Evolutionary conservation across 2,329 filamentous ascomycete genomes (phyloP), one percentile per base, ranked within the genome.

Genomic region (Colletotrichum liaoningense): DNA sequence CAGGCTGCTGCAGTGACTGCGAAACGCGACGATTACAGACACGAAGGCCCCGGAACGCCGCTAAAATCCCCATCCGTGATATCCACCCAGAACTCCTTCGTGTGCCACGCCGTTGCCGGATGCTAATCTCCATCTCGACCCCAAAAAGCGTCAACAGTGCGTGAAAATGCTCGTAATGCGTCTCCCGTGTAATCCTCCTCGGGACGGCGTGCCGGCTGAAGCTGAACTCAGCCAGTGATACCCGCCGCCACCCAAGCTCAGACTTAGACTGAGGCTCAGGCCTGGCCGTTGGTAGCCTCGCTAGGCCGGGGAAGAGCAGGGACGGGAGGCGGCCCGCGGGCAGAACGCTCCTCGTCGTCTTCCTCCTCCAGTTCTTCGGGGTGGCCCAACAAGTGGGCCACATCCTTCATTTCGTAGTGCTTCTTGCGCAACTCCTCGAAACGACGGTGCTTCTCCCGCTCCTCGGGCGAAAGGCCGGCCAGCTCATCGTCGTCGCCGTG

Each of bases 351-450:
- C 8, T 79, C 80, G 5, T 83, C 81, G 3, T 91, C 90, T 2
- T 89, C 88, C 16, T 91, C 90, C 57, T 91, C 91, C 59, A 93
- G 78, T 4, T 90, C 86, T 79, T 93, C 92, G 4, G 93, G 91
- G 79, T 94, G 93, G 16, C 95, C 95, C 76, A 99, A 89, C 66
- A 98, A 85, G 79, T 92, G 90, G 79, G 97, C 97, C 72, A 98
- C 95, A 80, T 97, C 93, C 85, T 91, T 95, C 97, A 99, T 99
- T 88, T 99, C 97, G 84, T 99, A 99, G 84, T 99, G 97, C 86
- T 92, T 96, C 91, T 97, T 98, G 80, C 97, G 91, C 87, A 95
- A 89, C 85, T 94, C 88, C 85, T 98, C 95, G 82, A 99, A 99
- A 81, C 93, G 91, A 80, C 89, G 91, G 84, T 99, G 97, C 87